phyloP scores from a whole-genome alignment of 169 alveolate species.

The Eimeria maxima region DNA sequence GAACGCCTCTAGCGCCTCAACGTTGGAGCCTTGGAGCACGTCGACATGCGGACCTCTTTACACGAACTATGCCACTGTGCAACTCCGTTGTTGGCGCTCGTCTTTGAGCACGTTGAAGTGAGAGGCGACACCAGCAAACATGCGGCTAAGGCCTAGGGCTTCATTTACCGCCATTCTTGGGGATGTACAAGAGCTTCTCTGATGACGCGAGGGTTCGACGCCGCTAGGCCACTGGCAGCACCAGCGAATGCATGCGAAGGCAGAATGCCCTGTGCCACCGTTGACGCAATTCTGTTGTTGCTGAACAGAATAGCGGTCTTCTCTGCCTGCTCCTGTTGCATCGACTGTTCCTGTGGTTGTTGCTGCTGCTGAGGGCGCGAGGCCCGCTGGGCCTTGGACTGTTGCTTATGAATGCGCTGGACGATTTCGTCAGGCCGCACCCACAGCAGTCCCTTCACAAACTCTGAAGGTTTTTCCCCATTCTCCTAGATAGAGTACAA shows the following conservation, averaged over 20 bases:
- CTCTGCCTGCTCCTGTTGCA: constrained; percentile 25
- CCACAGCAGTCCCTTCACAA: constrained; percentile 68
- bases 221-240: constrained; percentile 66
- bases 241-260: constrained; percentile 59
- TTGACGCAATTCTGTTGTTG: constrained; percentile 49
- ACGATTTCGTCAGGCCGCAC: constrained; percentile 70
- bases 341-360: constrained; percentile 10
- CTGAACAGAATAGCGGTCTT: constrained; percentile 26
- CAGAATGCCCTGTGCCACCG: constrained; percentile 40
- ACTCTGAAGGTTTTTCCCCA: neutral
- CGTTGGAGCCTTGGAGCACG: neutral
- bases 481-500: constrained; percentile 20
- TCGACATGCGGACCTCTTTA: neutral
- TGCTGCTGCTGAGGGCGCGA: constrained; percentile 69
- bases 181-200: constrained; percentile 46
- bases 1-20: neutral
- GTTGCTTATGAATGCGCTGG: constrained; percentile 50
- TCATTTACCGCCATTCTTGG: constrained; percentile 35
- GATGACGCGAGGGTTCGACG: constrained; percentile 34
- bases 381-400: constrained; percentile 42
- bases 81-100: neutral
- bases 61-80: neutral
- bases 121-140: neutral
- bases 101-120: neutral
- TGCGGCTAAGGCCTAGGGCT: neutral